Evolutionary conservation across 2,329 filamentous ascomycete species (phyloP).

Genomic region (Diaporthe batatas): DNA sequence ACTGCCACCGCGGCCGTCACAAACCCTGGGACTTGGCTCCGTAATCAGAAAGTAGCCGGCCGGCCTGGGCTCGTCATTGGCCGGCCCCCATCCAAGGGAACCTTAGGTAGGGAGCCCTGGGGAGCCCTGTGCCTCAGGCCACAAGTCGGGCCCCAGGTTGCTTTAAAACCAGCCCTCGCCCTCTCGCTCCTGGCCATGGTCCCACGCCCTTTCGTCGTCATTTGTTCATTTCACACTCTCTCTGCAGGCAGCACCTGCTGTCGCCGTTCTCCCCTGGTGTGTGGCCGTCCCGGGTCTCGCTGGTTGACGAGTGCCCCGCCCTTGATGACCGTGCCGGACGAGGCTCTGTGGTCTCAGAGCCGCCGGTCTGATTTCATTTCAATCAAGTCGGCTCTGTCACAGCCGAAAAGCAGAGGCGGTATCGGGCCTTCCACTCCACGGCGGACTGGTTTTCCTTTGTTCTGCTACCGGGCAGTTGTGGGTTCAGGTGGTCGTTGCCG

Average conservation of each 20-base stretch:
- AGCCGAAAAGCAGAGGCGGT: conserved; percentile 4
- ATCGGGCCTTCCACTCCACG: conserved; percentile 10
- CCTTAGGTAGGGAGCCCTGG: neutral
- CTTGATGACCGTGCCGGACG: conserved; percentile 12
- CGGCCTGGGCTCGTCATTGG: conserved; percentile 6
- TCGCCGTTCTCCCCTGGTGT: neutral
- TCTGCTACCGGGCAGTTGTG: conserved; percentile 3
- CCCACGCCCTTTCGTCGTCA: neutral
- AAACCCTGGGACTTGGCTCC: conserved; percentile 23
- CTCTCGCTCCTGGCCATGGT: conserved; percentile 15
- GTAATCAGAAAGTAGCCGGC: conserved; percentile 26
- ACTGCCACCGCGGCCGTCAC: conserved; percentile 10
- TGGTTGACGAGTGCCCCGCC: neutral
- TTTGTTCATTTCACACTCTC: neutral
- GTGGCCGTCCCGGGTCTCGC: neutral
- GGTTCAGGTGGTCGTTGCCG: neutral
- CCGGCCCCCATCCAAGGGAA: neutral
- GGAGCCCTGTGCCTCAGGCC: conserved; percentile 37
- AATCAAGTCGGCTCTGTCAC: neutral
- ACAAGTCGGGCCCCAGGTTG: conserved; percentile 7
- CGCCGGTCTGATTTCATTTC: conserved; percentile 3
- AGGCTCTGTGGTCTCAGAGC: conserved; percentile 6
- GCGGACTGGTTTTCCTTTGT: conserved; percentile 38
- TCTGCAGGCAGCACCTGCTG: neutral
- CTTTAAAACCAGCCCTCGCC: conserved; percentile 39